These are phyloP conservation scores for Lasiodiplodia sp. DNA, from an alignment of 2,329 filamentous ascomycete genomes.

Conservation along the genomic window DNA sequence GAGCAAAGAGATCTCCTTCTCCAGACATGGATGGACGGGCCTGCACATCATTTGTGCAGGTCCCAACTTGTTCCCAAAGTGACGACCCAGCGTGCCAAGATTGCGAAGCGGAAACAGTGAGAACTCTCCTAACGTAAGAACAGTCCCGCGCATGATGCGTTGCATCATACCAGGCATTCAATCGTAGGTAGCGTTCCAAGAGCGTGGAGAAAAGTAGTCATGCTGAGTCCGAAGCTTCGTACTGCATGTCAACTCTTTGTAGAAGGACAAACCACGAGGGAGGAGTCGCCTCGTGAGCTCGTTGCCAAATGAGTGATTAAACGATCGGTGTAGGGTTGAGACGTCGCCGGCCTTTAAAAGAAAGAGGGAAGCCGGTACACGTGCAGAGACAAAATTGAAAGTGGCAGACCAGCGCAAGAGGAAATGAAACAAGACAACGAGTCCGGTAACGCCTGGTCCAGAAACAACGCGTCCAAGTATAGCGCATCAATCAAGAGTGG, in stretches of 20 bases:
- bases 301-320: slow-evolving; percentile 21
- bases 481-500: slow-evolving; percentile 70
- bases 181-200: slow-evolving; percentile 22
- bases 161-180: slow-evolving; percentile 26
- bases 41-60: slow-evolving; percentile 4
- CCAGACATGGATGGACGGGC: slow-evolving; percentile 17
- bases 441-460: slow-evolving; percentile 14
- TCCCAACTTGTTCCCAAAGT: slow-evolving; percentile 18
- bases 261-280: slow-evolving; percentile 12
- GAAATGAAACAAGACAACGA: background rate
- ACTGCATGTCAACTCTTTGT: slow-evolving; percentile 6
- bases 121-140: slow-evolving; percentile 19
- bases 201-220: slow-evolving; percentile 10
- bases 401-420: slow-evolving; percentile 18
- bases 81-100: slow-evolving; percentile 29
- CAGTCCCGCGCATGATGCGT: slow-evolving; percentile 23
- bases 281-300: slow-evolving; percentile 8
- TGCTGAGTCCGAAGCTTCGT: background rate
- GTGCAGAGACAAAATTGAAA: background rate
- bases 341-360: slow-evolving; percentile 23
- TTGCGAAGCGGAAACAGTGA: slow-evolving; percentile 17
- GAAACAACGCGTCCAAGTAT: slow-evolving; percentile 4
- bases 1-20: slow-evolving; percentile 23
- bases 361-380: slow-evolving; percentile 18
- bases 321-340: slow-evolving; percentile 24